Conservation (phyloP, 1,139 yeast genomes). For the Pichia sp. region DNA sequence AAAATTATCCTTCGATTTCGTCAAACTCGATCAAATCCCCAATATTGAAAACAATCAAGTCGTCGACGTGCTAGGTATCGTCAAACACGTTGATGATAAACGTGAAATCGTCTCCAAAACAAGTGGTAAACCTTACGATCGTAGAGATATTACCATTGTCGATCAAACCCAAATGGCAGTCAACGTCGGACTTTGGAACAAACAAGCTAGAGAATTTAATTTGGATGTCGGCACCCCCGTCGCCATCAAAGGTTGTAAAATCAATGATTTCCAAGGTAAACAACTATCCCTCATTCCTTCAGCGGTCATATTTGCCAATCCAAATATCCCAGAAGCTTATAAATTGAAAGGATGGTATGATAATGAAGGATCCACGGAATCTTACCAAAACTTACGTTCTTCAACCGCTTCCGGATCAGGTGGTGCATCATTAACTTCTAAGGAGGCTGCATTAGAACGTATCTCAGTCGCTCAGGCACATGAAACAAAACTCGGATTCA, state of each 20-base stretch:
- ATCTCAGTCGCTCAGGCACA: slow-evolving; percentile 63
- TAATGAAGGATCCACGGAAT: slow-evolving; percentile 58
- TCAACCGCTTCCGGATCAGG: slow-evolving; percentile 25
- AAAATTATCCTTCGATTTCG: slow-evolving; percentile 67
- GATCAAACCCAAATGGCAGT: slow-evolving; percentile 79
- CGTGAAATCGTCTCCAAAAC: slow-evolving; percentile 87
- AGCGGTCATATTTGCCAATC: slow-evolving; percentile 70
- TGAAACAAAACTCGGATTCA: slow-evolving; percentile 62
- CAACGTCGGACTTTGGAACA: slow-evolving; percentile 86
- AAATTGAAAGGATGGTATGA: slow-evolving; percentile 94
- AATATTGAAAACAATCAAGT: slow-evolving; percentile 63
- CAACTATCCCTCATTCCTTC: slow-evolving; percentile 74
- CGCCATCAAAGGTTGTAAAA: slow-evolving; percentile 86
- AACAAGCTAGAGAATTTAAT: slow-evolving; percentile 69
- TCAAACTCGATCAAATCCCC: slow-evolving; percentile 59
- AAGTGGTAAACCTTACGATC: slow-evolving; percentile 82
- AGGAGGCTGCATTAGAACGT: slow-evolving; percentile 35
- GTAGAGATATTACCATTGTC: slow-evolving; percentile 81
- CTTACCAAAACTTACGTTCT: slow-evolving; percentile 53
- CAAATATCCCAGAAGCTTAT: slow-evolving; percentile 85
- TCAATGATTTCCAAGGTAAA: slow-evolving; percentile 85
- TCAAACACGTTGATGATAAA: slow-evolving; percentile 67
- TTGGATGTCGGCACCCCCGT: slow-evolving; percentile 78
- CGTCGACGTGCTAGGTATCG: slow-evolving; percentile 82
- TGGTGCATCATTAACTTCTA: slow-evolving; percentile 26